These are phyloP conservation scores for Backusella westeae DNA, from an alignment of 192 early-diverging fungal genomes.

Conservation along the genomic window DNA sequence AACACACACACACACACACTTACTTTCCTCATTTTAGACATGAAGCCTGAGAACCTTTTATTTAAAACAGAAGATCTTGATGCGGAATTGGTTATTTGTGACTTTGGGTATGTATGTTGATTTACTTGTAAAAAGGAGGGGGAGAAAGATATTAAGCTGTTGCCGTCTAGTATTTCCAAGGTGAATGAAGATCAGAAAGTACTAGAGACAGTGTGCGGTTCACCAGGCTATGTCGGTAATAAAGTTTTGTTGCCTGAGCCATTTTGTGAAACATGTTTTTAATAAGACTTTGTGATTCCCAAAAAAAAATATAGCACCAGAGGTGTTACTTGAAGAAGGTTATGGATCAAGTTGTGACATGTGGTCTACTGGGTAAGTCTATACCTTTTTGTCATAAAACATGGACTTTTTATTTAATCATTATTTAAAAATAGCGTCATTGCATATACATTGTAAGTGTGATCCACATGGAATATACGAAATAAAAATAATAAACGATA, in stretches of 20 bases:
- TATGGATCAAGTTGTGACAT: slow-evolving; percentile 91
- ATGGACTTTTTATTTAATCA: background rate
- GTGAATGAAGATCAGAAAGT: slow-evolving; percentile 59
- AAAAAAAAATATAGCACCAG: slow-evolving; percentile 57
- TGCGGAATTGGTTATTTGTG: slow-evolving; percentile 77
- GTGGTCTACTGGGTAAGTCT: slow-evolving; percentile 77
- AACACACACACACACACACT: background rate
- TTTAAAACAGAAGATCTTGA: slow-evolving; percentile 60
- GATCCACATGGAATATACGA: background rate
- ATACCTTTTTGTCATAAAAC: background rate
- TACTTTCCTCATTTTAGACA: slow-evolving; percentile 38
- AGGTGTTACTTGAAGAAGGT: slow-evolving; percentile 77
- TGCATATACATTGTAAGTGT: slow-evolving; percentile 75
- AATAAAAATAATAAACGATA: background rate
- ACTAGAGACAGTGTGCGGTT: slow-evolving; percentile 81
- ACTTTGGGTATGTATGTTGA: slow-evolving; percentile 62
- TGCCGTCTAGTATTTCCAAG: slow-evolving; percentile 56
- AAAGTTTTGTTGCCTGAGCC: background rate
- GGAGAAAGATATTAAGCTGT: background rate
- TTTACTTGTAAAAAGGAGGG: background rate
- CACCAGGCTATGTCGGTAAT: slow-evolving; percentile 68
- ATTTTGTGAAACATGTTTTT: background rate
- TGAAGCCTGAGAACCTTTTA: slow-evolving; percentile 88
- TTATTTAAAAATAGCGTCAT: slow-evolving; percentile 57
- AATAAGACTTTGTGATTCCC: background rate